Percentiles rank a stretch among this genome's conserved stretches.
Conservation (phyloP, 768 basidiomycete species). For the Termitomyces heimii region DNA sequence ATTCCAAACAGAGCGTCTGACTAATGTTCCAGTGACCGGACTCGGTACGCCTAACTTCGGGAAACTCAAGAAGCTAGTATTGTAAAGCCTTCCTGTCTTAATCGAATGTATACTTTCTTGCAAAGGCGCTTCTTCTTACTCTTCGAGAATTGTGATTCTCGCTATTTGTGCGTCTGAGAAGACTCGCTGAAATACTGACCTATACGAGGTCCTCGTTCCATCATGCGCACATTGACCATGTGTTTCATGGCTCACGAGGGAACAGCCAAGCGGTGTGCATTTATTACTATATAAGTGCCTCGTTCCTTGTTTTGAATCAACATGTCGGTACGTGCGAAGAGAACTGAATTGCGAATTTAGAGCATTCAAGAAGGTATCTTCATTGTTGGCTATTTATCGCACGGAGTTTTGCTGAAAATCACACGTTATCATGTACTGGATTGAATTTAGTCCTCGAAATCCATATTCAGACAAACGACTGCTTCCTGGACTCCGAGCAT, state of each 20-base stretch:
- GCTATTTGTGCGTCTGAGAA: background rate
- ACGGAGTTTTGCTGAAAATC: too few species aligned
- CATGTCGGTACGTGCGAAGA: background rate
- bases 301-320: background rate
- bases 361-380: background rate
- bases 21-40: constrained; percentile 38
- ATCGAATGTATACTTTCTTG: constrained; percentile 3
- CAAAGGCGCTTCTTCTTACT: background rate
- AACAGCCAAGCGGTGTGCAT: background rate
- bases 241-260: background rate
- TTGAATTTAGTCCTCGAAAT: background rate
- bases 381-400: background rate
- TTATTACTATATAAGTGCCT: background rate
- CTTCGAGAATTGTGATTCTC: background rate
- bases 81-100: background rate
- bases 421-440: background rate
- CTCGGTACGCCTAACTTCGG: constrained; percentile 50
- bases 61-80: constrained; percentile 34
- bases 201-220: background rate
- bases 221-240: background rate
- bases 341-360: too few species aligned
- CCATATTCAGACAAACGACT: background rate
- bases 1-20: background rate
- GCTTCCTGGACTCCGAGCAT: background rate
- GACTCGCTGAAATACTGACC: background rate